Base-by-base conservation (phyloP, 176 grass and related monocot species). In the Puya raimondii region DNA sequence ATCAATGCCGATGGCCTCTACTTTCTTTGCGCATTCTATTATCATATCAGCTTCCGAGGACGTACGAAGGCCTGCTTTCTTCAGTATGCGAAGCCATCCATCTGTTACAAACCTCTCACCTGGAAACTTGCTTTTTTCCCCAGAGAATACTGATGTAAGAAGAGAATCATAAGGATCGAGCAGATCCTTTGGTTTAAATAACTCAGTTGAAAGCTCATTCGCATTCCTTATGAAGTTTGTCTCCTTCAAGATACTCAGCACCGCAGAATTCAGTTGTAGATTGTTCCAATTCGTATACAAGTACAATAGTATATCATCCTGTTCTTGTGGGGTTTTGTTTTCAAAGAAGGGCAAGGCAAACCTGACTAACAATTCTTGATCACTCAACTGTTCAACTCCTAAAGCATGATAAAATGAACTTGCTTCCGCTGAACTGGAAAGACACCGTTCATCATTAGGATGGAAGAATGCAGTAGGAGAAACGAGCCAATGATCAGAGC, bases 271-370 rank as follows among this genome's bases (percentile, higher is more conserved):
- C 13, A 84, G 72, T 76, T 92, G 86, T n/a, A 96, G 76, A 86
- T 89, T 84, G 79, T 80, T 87, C 92, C 92, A 96, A 78, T 89
- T 96, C 68, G 73, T 70, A 70, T 87, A 89, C 53, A 96, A 80
- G 53, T 96, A 91, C 12, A 85, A 67, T 68, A 96, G 80, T 72
- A 96, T 92, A 47, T 85, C 81, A 82, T 92, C 92, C 77, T 92
- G 88, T 76, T 92, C 92, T 85, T 80, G 65, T 81, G 79, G 54
- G 70, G 81, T 89, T 87, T 76, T 96, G 49, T 70, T 87, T 64
- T 74, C 81, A 89, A 96, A 96, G 54, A 26, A 74, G 76, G 88
- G 88, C 72, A 96, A 84, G 16, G 88, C 92, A 89, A 96, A 96
- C 80, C 77, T 91, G 74, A 96, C 81, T 57, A 96, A 63, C 77